Evolutionary conservation across 2,329 filamentous ascomycete species (phyloP).

Genomic region (Metarhizium robertsii): DNA sequence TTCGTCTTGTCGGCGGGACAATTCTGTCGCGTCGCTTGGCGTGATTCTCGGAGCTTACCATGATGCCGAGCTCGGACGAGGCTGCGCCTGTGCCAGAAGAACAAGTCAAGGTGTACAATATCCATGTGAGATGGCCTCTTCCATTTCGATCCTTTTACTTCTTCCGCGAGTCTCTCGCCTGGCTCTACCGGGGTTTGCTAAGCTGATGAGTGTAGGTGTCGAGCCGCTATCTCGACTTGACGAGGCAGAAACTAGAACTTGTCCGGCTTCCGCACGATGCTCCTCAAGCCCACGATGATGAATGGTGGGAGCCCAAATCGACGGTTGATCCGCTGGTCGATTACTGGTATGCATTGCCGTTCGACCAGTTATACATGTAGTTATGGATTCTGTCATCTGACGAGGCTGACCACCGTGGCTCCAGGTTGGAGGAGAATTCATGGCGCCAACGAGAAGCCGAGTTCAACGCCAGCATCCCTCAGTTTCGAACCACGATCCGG

Average conservation of each 20-base stretch:
- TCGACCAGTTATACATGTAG: neutral
- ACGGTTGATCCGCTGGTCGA: conserved; percentile 56
- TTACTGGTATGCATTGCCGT: conserved; percentile 42
- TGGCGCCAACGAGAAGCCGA: conserved; percentile 51
- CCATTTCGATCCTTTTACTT: neutral
- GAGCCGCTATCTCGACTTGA: conserved; percentile 57
- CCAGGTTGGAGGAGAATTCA: conserved; percentile 56
- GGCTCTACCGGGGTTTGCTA: neutral
- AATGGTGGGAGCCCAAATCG: conserved; percentile 52
- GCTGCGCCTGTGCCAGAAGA: conserved; percentile 20
- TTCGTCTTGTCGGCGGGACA: neutral
- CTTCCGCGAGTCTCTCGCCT: neutral
- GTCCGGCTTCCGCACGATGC: conserved; percentile 54
- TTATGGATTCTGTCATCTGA: neutral
- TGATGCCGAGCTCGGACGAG: conserved; percentile 7
- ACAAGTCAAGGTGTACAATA: conserved; percentile 44
- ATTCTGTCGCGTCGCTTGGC: neutral
- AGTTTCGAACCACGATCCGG: conserved; percentile 50
- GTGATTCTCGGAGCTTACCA: neutral
- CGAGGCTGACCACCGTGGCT: neutral
- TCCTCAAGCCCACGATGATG: conserved; percentile 33
- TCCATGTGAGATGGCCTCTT: conserved; percentile 38
- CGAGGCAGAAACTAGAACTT: conserved; percentile 56
- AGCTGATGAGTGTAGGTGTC: conserved; percentile 41
- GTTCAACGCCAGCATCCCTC: conserved; percentile 51